A percentile compares a stretch with the other conserved stretches of the same genome.
phyloP scores from a whole-genome alignment of 768 basidiomycete species.

The Cystobasidium onofrii region DNA sequence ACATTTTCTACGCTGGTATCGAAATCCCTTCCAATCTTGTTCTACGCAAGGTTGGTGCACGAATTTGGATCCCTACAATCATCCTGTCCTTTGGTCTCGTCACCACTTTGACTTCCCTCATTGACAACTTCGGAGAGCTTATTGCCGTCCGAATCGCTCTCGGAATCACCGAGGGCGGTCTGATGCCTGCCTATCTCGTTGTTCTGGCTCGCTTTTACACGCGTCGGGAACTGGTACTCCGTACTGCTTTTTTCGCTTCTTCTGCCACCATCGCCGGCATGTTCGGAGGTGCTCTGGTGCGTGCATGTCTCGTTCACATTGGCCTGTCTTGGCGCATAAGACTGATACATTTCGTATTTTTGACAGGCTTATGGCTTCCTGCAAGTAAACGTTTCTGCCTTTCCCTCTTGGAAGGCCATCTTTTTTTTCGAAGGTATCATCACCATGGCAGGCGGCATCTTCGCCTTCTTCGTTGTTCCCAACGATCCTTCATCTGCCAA shows the following conservation, averaged over 20 bases:
- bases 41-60: conserved; percentile 13
- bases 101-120: conserved; percentile 24
- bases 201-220: conserved; percentile 34
- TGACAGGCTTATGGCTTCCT: conserved; percentile 8
- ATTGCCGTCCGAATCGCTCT: conserved; percentile 28
- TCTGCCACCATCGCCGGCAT: conserved; percentile 25
- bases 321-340: no score
- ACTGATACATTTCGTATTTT: no score
- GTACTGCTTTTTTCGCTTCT: conserved; percentile 26
- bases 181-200: conserved; percentile 29
- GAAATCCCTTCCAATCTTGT: conserved; percentile 1
- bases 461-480: conserved; percentile 15
- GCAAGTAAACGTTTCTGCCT: not conserved
- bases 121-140: conserved; percentile 25
- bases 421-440: conserved; percentile 34
- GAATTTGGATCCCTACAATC: conserved; percentile 33
- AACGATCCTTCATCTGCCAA: not conserved
- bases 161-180: conserved; percentile 27
- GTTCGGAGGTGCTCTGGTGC: conserved; percentile 29
- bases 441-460: conserved; percentile 4
- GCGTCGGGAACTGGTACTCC: conserved; percentile 26
- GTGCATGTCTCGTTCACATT: not conserved
- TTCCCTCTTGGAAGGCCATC: conserved; percentile 18
- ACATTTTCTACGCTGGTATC: conserved; percentile 7
- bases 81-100: conserved; percentile 31